Conservation (phyloP, 495 filamentous ascomycete genomes). For the Lindgomyces ingoldianus region DNA sequence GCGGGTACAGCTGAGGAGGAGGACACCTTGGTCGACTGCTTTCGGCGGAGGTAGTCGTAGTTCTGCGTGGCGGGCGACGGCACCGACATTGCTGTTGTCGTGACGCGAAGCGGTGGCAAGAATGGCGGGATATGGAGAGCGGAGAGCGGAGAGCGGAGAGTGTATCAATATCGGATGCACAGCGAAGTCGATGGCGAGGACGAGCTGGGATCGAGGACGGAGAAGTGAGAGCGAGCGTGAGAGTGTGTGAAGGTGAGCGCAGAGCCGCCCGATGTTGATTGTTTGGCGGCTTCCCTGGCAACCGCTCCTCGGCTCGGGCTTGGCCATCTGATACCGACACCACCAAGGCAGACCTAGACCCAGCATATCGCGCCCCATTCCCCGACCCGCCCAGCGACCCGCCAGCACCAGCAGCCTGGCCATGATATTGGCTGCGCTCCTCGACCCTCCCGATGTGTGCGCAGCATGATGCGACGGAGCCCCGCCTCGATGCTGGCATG, state of each 20-base stretch:
- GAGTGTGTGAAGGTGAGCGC: neutral
- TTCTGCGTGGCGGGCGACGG: constrained; percentile 35
- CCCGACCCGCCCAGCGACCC: too few relatives aligned
- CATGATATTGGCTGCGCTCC: constrained; percentile 26
- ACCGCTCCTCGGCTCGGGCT: too few relatives aligned
- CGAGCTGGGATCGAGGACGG: neutral
- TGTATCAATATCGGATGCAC: neutral
- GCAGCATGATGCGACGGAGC: constrained; percentile 15
- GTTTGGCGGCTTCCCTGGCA: neutral
- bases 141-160: too few relatives aligned
- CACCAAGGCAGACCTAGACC: too few relatives aligned
- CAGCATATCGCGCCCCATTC: too few relatives aligned
- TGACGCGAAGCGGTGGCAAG: constrained; percentile 2
- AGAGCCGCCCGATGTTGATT: neutral
- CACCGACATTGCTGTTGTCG: constrained; percentile 21
- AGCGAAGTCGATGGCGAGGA: neutral
- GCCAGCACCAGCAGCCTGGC: constrained; percentile 3
- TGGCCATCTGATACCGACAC: too few relatives aligned
- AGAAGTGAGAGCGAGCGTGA: neutral
- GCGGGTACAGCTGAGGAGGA: constrained; percentile 8
- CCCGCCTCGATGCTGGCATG: constrained; percentile 44
- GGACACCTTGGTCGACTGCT: constrained; percentile 40
- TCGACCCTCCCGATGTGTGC: constrained; percentile 14
- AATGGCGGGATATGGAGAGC: too few relatives aligned
- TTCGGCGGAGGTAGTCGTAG: constrained; percentile 49